Percentiles rank a stretch among this genome's conserved stretches.
phyloP scores from a whole-genome alignment of 805 yeast genomes.

The Ogataea trehalophila region DNA sequence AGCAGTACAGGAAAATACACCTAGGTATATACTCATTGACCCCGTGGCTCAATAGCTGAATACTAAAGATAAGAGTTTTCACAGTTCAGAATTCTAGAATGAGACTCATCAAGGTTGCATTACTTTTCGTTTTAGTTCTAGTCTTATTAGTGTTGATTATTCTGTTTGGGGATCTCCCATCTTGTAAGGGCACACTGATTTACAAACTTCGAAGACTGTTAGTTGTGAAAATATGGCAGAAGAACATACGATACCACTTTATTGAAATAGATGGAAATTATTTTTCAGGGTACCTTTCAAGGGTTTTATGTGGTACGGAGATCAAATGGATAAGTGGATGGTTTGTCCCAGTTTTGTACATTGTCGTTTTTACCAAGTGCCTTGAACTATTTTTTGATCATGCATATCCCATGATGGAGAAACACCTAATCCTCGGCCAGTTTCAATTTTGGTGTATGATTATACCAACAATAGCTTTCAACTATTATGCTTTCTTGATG shows the following conservation, averaged over 20 bases:
- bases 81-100: neutral
- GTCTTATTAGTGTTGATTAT: constrained; percentile 25
- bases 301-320: constrained; percentile 6
- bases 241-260: constrained; percentile 1
- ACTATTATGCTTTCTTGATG: constrained; percentile 33
- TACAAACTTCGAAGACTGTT: constrained; percentile 17
- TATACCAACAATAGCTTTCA: constrained; percentile 26
- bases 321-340: constrained; percentile 30
- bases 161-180: constrained; percentile 48
- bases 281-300: constrained; percentile 20
- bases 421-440: constrained; percentile 3
- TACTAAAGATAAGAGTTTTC: neutral
- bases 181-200: constrained; percentile 31
- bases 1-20: no score
- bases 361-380: constrained; percentile 30
- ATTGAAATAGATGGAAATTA: constrained; percentile 19
- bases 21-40: no score
- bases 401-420: constrained; percentile 15
- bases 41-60: neutral
- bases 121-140: neutral
- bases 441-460: constrained; percentile 24
- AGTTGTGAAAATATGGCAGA: constrained; percentile 3
- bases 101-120: neutral
- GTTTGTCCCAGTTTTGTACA: constrained; percentile 41
- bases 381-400: constrained; percentile 21